Conservation (phyloP, 2,329 filamentous ascomycete species). For the Bimuria novae-zelandiae region DNA sequence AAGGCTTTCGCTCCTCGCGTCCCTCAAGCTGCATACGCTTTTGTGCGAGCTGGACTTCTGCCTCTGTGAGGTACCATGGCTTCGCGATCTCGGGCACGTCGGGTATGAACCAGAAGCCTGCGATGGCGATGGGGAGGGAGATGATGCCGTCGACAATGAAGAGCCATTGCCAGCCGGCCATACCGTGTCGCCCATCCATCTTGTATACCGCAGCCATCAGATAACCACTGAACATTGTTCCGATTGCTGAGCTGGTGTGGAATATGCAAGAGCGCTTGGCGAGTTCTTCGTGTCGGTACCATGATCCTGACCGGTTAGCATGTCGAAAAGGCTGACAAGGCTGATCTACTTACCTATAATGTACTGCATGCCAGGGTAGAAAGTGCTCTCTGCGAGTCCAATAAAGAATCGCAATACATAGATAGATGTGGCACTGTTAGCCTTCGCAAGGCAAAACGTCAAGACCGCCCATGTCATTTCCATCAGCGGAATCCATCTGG, state of each 20-base stretch:
- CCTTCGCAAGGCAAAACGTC: constrained; percentile 51
- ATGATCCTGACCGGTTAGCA: neutral
- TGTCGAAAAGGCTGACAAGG: neutral
- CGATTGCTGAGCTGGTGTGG: constrained; percentile 54
- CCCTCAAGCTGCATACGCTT: constrained; percentile 58
- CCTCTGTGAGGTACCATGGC: constrained; percentile 54
- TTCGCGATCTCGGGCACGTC: constrained; percentile 57
- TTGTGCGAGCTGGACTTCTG: constrained; percentile 52
- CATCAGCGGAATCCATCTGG: constrained; percentile 54
- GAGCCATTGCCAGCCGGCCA: constrained; percentile 59
- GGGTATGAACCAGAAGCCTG: constrained; percentile 55
- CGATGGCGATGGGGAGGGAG: constrained; percentile 56
- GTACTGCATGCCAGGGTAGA: constrained; percentile 9
- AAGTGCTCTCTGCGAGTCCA: constrained; percentile 30
- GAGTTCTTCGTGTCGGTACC: constrained; percentile 56
- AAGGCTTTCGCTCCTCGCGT: constrained; percentile 50
- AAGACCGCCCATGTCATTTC: constrained; percentile 56
- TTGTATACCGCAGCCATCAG: constrained; percentile 59
- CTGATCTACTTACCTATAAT: constrained; percentile 2
- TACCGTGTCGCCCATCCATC: constrained; percentile 54
- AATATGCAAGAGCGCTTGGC: constrained; percentile 60
- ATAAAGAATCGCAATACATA: constrained; percentile 57
- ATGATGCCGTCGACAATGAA: constrained; percentile 62
- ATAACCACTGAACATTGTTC: constrained; percentile 57
- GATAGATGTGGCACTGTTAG: constrained; percentile 50